phyloP scores from a whole-genome alignment of 208 protist species.

The Entamoeba dispar region DNA sequence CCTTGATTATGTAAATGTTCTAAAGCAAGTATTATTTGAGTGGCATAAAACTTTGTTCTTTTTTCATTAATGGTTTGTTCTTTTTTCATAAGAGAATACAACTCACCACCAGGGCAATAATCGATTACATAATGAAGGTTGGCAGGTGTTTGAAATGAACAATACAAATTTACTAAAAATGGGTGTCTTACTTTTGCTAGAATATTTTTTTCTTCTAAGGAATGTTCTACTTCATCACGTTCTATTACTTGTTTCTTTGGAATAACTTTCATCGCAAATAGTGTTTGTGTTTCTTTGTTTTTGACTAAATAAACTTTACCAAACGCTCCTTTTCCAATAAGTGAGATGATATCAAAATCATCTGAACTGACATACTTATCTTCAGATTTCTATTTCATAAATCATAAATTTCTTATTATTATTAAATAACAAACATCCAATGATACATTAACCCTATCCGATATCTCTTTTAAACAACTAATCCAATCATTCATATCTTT shows the following conservation, averaged over 20 bases:
- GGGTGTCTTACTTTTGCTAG: slow-evolving; percentile 27
- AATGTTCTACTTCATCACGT: slow-evolving; percentile 33
- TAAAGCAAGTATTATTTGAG: slow-evolving; percentile 32
- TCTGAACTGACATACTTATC: not conserved
- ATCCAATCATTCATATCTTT: not conserved
- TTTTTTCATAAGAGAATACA: slow-evolving; percentile 34
- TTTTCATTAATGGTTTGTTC: slow-evolving; percentile 13
- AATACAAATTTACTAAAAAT: slow-evolving; percentile 38
- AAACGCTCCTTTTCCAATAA: slow-evolving; percentile 2
- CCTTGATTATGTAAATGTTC: slow-evolving; percentile 31
- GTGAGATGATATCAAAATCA: not conserved
- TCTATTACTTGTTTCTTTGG: slow-evolving; percentile 32
- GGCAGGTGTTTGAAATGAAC: slow-evolving; percentile 33
- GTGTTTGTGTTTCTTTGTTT: not conserved
- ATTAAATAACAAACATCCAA: not conserved
- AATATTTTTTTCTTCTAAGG: slow-evolving; percentile 29
- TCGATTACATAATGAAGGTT: slow-evolving; percentile 39
- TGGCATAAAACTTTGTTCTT: slow-evolving; percentile 20
- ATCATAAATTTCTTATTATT: not conserved
- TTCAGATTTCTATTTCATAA: not conserved
- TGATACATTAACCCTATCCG: not conserved
- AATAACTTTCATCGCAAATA: slow-evolving; percentile 39
- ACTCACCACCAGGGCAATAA: slow-evolving; percentile 50
- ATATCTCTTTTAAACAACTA: not conserved
- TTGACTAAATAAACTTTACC: not conserved